Evolutionary conservation across 805 yeast genomes (phyloP).

Genomic region (Zygotorulaspora sp.): DNA sequence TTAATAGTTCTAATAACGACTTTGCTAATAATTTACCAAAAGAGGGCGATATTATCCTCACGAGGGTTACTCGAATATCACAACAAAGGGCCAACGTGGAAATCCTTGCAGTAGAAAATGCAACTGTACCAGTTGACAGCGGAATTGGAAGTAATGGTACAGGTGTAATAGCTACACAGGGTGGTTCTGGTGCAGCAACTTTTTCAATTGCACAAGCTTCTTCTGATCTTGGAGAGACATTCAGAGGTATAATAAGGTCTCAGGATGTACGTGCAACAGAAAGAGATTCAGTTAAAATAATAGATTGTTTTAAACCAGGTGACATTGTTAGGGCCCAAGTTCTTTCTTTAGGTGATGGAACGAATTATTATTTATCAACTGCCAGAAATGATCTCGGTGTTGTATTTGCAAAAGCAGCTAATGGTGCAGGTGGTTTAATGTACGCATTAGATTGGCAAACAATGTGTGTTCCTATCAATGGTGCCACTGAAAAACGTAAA

Average conservation of each 20-base stretch:
- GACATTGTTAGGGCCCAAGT: constrained; percentile 84
- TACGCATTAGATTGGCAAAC: constrained; percentile 94
- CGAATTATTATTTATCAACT: constrained; percentile 82
- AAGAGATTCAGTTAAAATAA: constrained; percentile 76
- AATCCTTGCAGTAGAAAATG: constrained; percentile 62
- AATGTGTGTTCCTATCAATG: constrained; percentile 76
- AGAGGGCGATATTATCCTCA: constrained; percentile 79
- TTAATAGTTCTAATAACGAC: constrained; percentile 22
- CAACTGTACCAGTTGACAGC: constrained; percentile 52
- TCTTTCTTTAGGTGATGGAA: constrained; percentile 86
- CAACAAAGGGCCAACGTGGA: constrained; percentile 73
- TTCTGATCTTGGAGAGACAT: constrained; percentile 78
- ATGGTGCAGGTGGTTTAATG: constrained; percentile 71
- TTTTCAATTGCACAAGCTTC: constrained; percentile 45
- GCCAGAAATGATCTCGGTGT: constrained; percentile 92
- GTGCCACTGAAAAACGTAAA: constrained; percentile 72
- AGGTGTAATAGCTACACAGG: constrained; percentile 42
- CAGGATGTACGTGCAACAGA: constrained; percentile 91
- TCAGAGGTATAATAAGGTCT: constrained; percentile 77
- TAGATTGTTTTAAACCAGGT: constrained; percentile 82
- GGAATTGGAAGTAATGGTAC: constrained; percentile 61
- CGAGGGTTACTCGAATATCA: constrained; percentile 63
- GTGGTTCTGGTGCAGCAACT: constrained; percentile 51
- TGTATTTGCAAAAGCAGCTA: constrained; percentile 68
- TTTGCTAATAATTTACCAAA: constrained; percentile 59